Percentiles rank a stretch among this genome's conserved stretches.
Conservation (phyloP, 495 filamentous ascomycete species). For the Rostrohypoxylon terebratum region DNA sequence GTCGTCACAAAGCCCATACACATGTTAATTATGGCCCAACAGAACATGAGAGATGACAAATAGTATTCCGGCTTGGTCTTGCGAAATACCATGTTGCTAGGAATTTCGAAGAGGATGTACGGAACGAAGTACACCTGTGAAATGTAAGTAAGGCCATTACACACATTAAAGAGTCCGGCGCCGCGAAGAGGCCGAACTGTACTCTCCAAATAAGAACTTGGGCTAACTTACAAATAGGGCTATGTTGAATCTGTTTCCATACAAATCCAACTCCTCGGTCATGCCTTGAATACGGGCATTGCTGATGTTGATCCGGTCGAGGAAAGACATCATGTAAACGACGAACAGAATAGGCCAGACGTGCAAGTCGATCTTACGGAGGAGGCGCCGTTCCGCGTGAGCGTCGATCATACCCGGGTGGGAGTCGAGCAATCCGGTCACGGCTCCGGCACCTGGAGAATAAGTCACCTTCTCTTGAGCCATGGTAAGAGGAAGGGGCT, state of each 20-base stretch:
- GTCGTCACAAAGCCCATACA: conserved; percentile 63
- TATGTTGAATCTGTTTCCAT: conserved; percentile 68
- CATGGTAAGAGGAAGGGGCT: conserved; percentile 8
- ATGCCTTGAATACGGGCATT: conserved; percentile 73
- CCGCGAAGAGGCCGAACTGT: background rate
- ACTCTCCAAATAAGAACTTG: background rate
- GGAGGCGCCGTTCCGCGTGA: conserved; percentile 46
- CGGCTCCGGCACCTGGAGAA: background rate
- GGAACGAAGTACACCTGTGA: conserved; percentile 68
- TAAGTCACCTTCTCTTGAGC: conserved; percentile 16
- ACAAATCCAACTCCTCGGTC: conserved; percentile 67
- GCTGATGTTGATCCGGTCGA: conserved; percentile 70
- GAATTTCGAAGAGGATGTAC: conserved; percentile 72
- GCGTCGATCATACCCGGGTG: conserved; percentile 32
- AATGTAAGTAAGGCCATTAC: background rate
- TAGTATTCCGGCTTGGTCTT: conserved; percentile 64
- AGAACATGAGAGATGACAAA: conserved; percentile 64
- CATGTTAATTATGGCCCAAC: conserved; percentile 68
- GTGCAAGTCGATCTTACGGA: conserved; percentile 54
- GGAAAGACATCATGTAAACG: conserved; percentile 59
- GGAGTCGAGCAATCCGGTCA: background rate
- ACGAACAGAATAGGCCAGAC: conserved; percentile 58
- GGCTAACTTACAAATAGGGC: conserved; percentile 63
- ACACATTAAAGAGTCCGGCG: background rate
- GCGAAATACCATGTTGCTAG: conserved; percentile 67